phyloP scores from a whole-genome alignment of 2,329 filamentous ascomycete species.

The Trichoderma endophyticum region DNA sequence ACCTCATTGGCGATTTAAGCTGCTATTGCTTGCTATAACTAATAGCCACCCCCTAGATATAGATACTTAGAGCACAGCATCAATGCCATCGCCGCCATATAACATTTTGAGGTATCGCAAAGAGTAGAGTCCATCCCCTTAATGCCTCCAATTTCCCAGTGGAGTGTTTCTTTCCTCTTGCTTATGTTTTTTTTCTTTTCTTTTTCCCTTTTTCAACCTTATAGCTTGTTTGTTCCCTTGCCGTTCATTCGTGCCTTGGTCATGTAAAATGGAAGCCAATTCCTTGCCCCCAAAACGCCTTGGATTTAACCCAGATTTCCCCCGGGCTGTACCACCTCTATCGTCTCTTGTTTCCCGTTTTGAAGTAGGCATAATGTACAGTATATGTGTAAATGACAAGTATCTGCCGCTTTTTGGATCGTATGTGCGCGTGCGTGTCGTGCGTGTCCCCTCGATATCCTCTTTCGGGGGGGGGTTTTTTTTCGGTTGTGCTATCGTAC shows the following conservation, averaged over 20 bases:
- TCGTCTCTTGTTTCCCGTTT: background rate
- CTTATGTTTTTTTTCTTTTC: background rate
- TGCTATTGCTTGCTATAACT: background rate
- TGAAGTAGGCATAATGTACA: conserved; percentile 7
- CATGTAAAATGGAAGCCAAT: background rate
- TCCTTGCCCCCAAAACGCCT: background rate
- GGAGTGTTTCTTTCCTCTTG: background rate
- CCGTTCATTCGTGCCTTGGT: background rate
- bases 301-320: background rate
- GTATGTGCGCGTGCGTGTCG: background rate
- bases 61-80: background rate
- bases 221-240: background rate
- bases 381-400: background rate
- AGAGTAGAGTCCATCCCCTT: background rate
- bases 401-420: background rate
- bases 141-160: background rate
- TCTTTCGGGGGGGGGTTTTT: background rate
- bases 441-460: background rate
- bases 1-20: background rate
- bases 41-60: background rate
- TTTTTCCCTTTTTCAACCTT: background rate
- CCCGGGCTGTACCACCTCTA: background rate
- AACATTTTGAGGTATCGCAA: background rate
- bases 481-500: background rate
- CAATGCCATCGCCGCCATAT: background rate